Evolutionary conservation across 75 land plant genomes (phyloP).

Genomic region (Isoetes taiwanensis): DNA sequence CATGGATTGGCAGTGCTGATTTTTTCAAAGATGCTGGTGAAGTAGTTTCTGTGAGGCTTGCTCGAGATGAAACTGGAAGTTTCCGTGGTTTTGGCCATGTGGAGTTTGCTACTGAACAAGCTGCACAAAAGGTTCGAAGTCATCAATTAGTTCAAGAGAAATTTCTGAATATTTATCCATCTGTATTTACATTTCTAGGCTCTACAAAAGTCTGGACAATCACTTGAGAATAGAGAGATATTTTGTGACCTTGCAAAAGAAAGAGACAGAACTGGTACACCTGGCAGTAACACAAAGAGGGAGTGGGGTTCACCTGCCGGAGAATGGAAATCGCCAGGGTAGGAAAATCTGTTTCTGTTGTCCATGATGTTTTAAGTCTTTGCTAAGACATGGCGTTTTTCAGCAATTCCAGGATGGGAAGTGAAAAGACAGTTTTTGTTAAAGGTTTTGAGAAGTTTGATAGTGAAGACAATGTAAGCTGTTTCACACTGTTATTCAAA

Average conservation of each 20-base stretch:
- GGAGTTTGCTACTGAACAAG: slow-evolving; percentile 55
- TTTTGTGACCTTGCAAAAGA: slow-evolving; percentile 54
- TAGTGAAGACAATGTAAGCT: slow-evolving; percentile 51
- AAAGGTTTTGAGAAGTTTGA: slow-evolving; percentile 56
- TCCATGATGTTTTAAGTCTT: background rate
- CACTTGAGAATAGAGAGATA: slow-evolving; percentile 37
- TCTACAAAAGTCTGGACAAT: slow-evolving; percentile 39
- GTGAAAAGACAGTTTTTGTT: slow-evolving; percentile 37
- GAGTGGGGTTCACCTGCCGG: background rate
- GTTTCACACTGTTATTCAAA: background rate
- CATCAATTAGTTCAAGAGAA: background rate
- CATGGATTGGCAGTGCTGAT: slow-evolving; percentile 21
- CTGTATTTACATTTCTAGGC: slow-evolving; percentile 33
- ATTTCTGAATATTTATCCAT: background rate
- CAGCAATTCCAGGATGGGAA: slow-evolving; percentile 11
- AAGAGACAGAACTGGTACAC: slow-evolving; percentile 24
- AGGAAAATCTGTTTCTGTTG: background rate
- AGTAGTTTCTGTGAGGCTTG: slow-evolving; percentile 52
- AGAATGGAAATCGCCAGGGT: slow-evolving; percentile 4
- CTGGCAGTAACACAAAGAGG: background rate
- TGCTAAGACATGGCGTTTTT: background rate
- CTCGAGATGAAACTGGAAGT: slow-evolving; percentile 26
- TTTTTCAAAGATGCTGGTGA: slow-evolving; percentile 62
- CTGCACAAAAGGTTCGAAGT: slow-evolving; percentile 41
- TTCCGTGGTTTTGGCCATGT: slow-evolving; percentile 75